Conservation (phyloP, 208 protist genomes). For the Trypanosoma melophagium region DNA sequence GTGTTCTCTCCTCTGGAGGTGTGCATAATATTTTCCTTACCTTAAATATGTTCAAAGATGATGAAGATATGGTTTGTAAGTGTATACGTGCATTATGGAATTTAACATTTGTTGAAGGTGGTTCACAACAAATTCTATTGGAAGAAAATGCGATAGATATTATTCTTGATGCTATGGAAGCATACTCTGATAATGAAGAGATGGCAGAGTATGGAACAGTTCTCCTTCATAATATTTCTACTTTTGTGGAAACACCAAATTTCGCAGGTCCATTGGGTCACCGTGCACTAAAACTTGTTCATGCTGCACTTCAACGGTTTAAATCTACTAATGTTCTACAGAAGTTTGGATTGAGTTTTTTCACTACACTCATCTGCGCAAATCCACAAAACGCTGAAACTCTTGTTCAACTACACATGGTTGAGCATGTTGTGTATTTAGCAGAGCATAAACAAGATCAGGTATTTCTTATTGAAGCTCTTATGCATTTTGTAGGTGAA, state of each 20-base stretch:
- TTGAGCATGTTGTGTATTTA: constrained; percentile 64
- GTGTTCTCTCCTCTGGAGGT: constrained; percentile 52
- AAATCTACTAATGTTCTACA: constrained; percentile 66
- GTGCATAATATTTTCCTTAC: constrained; percentile 60
- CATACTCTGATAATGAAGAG: constrained; percentile 53
- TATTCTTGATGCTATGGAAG: constrained; percentile 63
- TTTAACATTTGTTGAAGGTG: constrained; percentile 63
- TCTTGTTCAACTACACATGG: constrained; percentile 45
- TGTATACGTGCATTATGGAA: constrained; percentile 84
- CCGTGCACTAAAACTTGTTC: constrained; percentile 45
- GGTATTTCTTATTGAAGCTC: constrained; percentile 82
- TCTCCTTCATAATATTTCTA: constrained; percentile 76
- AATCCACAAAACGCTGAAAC: constrained; percentile 45
- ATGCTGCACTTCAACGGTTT: constrained; percentile 53
- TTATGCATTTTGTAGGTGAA: constrained; percentile 68
- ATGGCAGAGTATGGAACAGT: constrained; percentile 72
- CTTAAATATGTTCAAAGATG: constrained; percentile 52
- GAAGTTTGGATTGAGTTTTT: constrained; percentile 83
- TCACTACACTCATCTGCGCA: constrained; percentile 51
- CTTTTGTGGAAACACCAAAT: constrained; percentile 30
- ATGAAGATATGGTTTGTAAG: constrained; percentile 47
- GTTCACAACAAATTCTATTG: constrained; percentile 40
- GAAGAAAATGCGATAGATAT: constrained; percentile 43
- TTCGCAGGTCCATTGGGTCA: constrained; percentile 42
- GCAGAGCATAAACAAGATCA: constrained; percentile 58